phyloP scores from a whole-genome alignment of 805 yeast genomes.

The Metschnikowia orientalis region DNA sequence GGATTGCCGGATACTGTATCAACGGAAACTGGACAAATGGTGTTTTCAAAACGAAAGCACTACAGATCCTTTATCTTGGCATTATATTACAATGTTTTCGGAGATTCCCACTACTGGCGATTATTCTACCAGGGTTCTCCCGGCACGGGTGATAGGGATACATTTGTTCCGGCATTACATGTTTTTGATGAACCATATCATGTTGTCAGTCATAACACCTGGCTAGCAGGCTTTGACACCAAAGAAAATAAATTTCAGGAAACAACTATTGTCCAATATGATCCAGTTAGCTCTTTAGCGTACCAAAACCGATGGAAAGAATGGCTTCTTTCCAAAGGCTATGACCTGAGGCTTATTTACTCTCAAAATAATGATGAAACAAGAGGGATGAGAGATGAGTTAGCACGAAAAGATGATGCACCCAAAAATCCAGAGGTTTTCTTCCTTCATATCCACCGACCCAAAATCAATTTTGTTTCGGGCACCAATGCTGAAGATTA shows the following conservation, averaged over 20 bases:
- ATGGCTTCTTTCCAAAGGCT: conserved; percentile 15
- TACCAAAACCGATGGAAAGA: conserved; percentile 14
- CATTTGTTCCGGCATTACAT: conserved; percentile 35
- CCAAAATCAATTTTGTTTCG: conserved; percentile 16
- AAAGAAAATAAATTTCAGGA: conserved; percentile 16
- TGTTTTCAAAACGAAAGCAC: conserved; percentile 30
- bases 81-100: conserved; percentile 31
- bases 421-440: conserved; percentile 14
- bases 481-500: conserved; percentile 6
- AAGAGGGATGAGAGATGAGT: conserved; percentile 11
- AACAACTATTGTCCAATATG: conserved; percentile 24
- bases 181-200: conserved; percentile 33
- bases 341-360: conserved; percentile 18
- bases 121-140: conserved; percentile 34
- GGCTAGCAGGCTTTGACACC: conserved; percentile 20
- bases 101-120: conserved; percentile 24
- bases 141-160: conserved; percentile 35
- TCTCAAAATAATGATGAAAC: conserved; percentile 17
- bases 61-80: conserved; percentile 26
- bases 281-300: conserved; percentile 14
- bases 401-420: conserved; percentile 5
- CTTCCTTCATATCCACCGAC: conserved; percentile 23
- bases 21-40: conserved; percentile 34
- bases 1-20: conserved; percentile 27
- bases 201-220: conserved; percentile 19